Evolutionary conservation across 495 filamentous ascomycete genomes (phyloP), one percentile per base, ranked within the genome.

Genomic region (Niebla homalea): DNA sequence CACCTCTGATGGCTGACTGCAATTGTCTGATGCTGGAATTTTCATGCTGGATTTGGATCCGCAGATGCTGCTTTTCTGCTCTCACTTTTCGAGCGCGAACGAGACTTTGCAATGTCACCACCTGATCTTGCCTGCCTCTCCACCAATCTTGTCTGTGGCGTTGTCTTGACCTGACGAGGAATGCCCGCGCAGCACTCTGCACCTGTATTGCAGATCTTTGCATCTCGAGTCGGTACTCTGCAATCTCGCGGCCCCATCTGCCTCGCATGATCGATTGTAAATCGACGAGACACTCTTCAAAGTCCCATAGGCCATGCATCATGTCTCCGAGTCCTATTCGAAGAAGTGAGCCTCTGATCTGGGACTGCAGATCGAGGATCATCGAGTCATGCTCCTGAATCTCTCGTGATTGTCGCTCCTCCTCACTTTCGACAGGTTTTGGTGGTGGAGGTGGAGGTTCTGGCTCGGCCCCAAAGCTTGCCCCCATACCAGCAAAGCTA

Each of bases 401-500:
- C 61, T 96, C 87, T 41, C 90, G 74, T 48, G 90, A 77, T 43
- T 95, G 85, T 36, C 89, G 75, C 52, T 95, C 88, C 55, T 97
- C 85, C 59, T 95, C 89, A 1, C 83, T 83, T 62, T 95, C 89
- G 23, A 81, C 76, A 0, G 86, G 86, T 59, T 87, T 83, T 0
- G 79, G 79, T 55, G 79, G 75, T 52, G 73, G 62, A 2, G 69
- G 69, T 49, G 67, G 72, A 0, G 76, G 77, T 38, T 82, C 79
- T 2, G 72, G 73, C 57, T 88, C 85, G n/a, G 89, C 84, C 19
- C 86, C 89, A 67, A 99, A 96, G 58, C 87, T 87, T 50, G 87
- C 92, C 26, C 89, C 84, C 84, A 99, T 96, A 46, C 89, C 90
- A 49, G 86, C 83, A 68, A 99, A 99, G 66, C 87, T 94, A 39